A percentile compares a stretch with the other conserved stretches of the same genome.
These are phyloP conservation scores for Mycena albidolilacea DNA, from an alignment of 768 basidiomycete genomes.

Conservation along the genomic window DNA sequence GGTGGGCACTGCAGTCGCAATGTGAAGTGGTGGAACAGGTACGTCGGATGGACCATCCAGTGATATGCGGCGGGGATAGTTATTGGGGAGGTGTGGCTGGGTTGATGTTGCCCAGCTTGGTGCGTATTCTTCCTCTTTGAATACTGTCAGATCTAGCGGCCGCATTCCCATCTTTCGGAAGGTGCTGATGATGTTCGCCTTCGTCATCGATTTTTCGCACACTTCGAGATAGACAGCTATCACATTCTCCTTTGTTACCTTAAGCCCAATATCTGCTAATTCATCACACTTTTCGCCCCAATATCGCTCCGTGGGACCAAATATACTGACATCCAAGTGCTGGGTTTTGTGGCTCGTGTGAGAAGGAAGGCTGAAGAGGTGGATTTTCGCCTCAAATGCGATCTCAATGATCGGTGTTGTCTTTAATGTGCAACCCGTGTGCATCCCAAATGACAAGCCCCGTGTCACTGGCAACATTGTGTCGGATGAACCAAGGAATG, in stretches of 20 bases:
- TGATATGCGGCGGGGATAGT: conserved; percentile 4
- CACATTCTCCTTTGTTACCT: conserved; percentile 13
- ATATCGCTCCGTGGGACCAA: conserved; percentile 1
- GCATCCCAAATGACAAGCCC: background rate
- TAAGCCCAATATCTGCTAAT: conserved; percentile 2
- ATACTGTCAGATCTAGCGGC: conserved; percentile 3
- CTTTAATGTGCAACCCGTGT: conserved; percentile 7
- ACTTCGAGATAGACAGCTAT: conserved; percentile 14
- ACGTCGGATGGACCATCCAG: too few species aligned
- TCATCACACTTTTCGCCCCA: conserved; percentile 19
- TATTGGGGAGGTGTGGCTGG: background rate
- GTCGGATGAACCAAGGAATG: background rate
- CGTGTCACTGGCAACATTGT: background rate
- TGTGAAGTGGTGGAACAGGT: background rate
- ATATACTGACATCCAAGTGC: conserved; percentile 12
- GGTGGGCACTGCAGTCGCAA: background rate
- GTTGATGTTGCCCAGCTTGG: conserved; percentile 8
- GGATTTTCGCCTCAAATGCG: background rate
- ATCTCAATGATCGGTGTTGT: background rate
- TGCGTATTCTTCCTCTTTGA: conserved; percentile 15
- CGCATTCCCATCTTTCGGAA: conserved; percentile 16
- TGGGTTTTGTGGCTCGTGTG: conserved; percentile 17
- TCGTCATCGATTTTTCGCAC: background rate
- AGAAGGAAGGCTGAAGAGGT: conserved; percentile 9
- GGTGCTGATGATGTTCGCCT: conserved; percentile 13